phyloP scores from a whole-genome alignment of 2,329 filamentous ascomycete genomes.

The Sporothrix euskadiensis region DNA sequence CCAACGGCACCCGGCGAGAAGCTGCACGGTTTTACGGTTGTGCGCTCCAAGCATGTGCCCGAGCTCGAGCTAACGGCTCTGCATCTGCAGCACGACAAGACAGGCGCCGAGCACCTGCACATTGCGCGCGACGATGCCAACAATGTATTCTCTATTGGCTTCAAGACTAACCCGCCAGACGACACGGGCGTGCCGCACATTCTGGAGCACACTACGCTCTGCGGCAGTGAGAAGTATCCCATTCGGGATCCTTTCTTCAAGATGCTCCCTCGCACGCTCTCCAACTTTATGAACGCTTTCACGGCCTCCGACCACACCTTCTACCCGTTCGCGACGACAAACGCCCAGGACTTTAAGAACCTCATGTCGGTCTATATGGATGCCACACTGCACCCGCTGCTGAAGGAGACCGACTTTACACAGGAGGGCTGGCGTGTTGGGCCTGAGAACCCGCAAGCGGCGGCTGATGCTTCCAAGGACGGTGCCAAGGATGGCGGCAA shows the following conservation, averaged over 20 bases:
- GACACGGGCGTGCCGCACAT: slow-evolving; percentile 97
- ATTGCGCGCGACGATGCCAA: slow-evolving; percentile 94
- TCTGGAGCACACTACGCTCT: slow-evolving; percentile 94
- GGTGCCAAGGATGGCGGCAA: slow-evolving; percentile 58
- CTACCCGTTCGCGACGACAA: slow-evolving; percentile 97
- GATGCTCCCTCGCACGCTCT: slow-evolving; percentile 97
- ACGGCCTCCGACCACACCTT: slow-evolving; percentile 95
- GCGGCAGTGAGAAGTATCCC: slow-evolving; percentile 95
- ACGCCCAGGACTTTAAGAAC: slow-evolving; percentile 91
- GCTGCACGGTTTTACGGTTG: slow-evolving; percentile 89
- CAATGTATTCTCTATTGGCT: slow-evolving; percentile 99
- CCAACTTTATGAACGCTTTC: slow-evolving; percentile 99
- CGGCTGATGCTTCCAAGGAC: slow-evolving; percentile 37
- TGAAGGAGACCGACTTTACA: slow-evolving; percentile 88
- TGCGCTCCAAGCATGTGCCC: slow-evolving; percentile 86
- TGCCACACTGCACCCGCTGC: slow-evolving; percentile 82
- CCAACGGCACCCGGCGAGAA: slow-evolving; percentile 74
- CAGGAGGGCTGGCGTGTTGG: slow-evolving; percentile 98
- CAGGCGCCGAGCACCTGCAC: slow-evolving; percentile 92
- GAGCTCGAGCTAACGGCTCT: slow-evolving; percentile 91
- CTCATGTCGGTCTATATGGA: slow-evolving; percentile 96
- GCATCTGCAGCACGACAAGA: slow-evolving; percentile 90
- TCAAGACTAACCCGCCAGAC: slow-evolving; percentile 98
- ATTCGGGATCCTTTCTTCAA: slow-evolving; percentile 99
- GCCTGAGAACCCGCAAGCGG: slow-evolving; percentile 74